Evolutionary conservation across 768 basidiomycete genomes (phyloP), one percentile per base, ranked within the genome.

Genomic region (Lyophyllum semitale): DNA sequence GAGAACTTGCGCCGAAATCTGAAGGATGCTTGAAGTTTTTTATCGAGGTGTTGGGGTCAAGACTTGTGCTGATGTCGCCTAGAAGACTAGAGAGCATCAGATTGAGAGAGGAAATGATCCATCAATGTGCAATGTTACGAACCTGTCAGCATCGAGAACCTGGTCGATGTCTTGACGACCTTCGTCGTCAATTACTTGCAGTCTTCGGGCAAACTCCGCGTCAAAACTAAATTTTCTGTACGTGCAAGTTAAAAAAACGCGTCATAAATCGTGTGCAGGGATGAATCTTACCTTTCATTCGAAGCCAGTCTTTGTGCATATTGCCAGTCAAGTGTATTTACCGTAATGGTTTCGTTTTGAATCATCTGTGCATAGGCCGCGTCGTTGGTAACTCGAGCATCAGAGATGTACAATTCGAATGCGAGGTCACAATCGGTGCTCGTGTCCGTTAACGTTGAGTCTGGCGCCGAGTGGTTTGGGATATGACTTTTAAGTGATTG

Each of bases 241-340:
- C n/a, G n/a, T n/a, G n/a, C 5, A 73, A 52, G 23, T 64, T 56
- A 15, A 66, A 33, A 48, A 29, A 35, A 40, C 12, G 37, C 20
- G 41, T 27, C 8, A n/a, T 17, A n/a, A n/a, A n/a, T n/a, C n/a
- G n/a, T 13, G 18, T 33, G 1, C 48, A 25, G 42, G n/a, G 12
- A 3, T 26, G 7, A 25, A 20, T 30, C 47, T 41, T 3, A 62
- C 66, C 54, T 65, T 48, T 61, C 74, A 32, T 68, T 66, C 12
- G 73, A 73, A 9, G 72, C 71, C n/a, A 73, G 54, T 48, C 62
- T 71, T 51, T 69, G 71, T n/a, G 74, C 73, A 47, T 68, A 69
- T 40, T 74, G 73, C 41, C 53, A 47, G 38, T 70, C 68, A 12
- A 66, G 63, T 6, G 64, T 59, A 27, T 63, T 51, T 17, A 56